Evolutionary conservation across 176 grass and related monocot species (phyloP), one percentile per base, ranked within the genome.

Genomic region (Carex scoparia): DNA sequence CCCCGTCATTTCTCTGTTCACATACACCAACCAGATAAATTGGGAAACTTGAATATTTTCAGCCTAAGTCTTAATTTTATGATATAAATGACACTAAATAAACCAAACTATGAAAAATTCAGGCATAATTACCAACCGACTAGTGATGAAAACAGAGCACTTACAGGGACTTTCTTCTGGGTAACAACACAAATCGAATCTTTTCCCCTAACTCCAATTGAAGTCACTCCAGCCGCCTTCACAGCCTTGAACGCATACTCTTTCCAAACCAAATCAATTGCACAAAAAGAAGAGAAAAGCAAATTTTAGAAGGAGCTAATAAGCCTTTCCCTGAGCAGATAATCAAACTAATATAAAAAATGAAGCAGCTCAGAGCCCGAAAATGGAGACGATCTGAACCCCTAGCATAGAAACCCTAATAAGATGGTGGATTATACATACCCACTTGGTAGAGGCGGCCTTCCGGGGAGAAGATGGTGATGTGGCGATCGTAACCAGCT

Each of bases 211-310:
- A 99, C 93, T 88, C 97, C 97, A 84, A 99, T 99, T 44, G 97
- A 99, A 51, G 97, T 99, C 61, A 94, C 87, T 7, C 97, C 97
- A 69, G 86, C 82, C 63, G 97, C 94, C 81, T 99, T 99, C 28
- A 99, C 97, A 31, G 97, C 97, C 89, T 99, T 99, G 89, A 99
- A 99, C 33, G 97, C 97, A 86, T 99, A 99, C 90, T 99, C 97
- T 99, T 84, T 79, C 64, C 64, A 6, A 2, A 78, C 13, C 27
- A 69, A 61, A 77, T 55, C 46, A 33, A 84, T 55, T 23, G 64
- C 65, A 71, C 68, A 74, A 85, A 85, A 61, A 87, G 49, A 32
- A 32, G 6, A 53, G 13, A 71, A 72, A 81, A 65, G 5, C 64
- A 85, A 49, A 61, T 16, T 31, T 37, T 7, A 59, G 3, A 7